phyloP scores from a whole-genome alignment of 257 asterid species.

The Nicotiana noctiflora region DNA sequence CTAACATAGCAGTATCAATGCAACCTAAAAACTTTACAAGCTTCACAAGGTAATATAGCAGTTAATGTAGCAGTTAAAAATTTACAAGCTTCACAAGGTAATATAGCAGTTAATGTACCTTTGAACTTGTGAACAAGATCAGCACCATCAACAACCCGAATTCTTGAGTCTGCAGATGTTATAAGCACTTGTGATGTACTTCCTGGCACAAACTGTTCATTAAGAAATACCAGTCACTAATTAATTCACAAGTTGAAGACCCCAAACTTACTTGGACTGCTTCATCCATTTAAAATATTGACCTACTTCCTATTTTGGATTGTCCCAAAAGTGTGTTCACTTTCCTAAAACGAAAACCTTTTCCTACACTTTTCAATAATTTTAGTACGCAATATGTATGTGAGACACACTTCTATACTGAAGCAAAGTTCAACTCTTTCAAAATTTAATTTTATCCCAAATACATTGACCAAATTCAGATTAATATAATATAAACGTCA shows the following conservation, averaged over 20 bases:
- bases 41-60: background rate
- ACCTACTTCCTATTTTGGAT: background rate
- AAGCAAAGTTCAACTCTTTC: background rate
- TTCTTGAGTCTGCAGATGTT: conserved; percentile 93
- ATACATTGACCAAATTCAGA: background rate
- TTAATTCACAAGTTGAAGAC: background rate
- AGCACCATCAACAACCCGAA: conserved; percentile 73
- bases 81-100: background rate
- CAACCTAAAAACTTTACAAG: background rate
- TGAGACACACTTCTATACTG: background rate
- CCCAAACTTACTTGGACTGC: conserved; percentile 1
- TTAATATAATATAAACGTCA: background rate
- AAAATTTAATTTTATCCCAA: background rate
- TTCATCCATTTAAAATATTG: background rate
- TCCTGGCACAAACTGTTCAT: conserved; percentile 86
- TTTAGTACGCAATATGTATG: background rate
- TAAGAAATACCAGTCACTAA: conserved; percentile 18
- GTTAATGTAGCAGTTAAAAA: conserved; percentile 19
- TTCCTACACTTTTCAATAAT: background rate
- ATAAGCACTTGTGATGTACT: conserved; percentile 86
- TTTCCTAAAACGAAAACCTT: background rate
- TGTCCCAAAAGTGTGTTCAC: background rate
- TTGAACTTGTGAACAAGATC: conserved; percentile 94
- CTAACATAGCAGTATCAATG: background rate
- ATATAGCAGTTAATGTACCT: conserved; percentile 39